Conservation (phyloP, 208 protist species). For the Strigomonas galati region DNA sequence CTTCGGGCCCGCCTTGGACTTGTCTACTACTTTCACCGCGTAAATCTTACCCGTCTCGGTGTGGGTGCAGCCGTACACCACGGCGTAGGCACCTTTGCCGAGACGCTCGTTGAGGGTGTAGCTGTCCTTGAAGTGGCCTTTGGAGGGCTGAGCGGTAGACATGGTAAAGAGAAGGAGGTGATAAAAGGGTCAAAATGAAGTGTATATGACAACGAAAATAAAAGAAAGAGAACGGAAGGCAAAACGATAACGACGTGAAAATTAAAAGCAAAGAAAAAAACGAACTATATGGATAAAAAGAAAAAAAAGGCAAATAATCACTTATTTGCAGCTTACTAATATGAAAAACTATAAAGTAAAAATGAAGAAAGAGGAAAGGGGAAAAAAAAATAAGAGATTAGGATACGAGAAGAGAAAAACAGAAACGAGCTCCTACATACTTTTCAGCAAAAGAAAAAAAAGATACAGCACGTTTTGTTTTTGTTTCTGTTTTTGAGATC, state of each 20-base stretch:
- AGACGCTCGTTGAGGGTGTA: constrained; percentile 51
- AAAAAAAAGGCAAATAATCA: not conserved
- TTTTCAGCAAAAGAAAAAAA: not conserved
- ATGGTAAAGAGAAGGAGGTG: constrained; percentile 9
- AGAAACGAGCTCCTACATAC: too few relatives aligned
- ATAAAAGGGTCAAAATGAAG: not conserved
- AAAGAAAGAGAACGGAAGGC: constrained; percentile 9
- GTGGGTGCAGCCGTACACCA: constrained; percentile 66
- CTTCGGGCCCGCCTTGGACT: constrained; percentile 58
- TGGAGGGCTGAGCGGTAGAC: constrained; percentile 15
- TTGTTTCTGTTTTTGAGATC: not conserved
- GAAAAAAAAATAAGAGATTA: not conserved
- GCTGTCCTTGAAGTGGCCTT: constrained; percentile 42
- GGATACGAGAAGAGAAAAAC: not conserved
- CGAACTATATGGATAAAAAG: constrained; percentile 12
- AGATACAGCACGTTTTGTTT: constrained; percentile 1
- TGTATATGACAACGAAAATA: constrained; percentile 11
- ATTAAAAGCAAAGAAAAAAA: constrained; percentile 25
- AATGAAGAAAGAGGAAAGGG: constrained; percentile 3
- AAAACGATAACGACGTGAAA: constrained; percentile 2
- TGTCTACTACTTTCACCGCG: constrained; percentile 84
- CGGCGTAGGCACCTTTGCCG: constrained; percentile 77
- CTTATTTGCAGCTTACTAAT: too few relatives aligned
- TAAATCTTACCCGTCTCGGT: constrained; percentile 40
- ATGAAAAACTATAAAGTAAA: not conserved